phyloP scores from a whole-genome alignment of 345 rosid genomes.

The Odontarrhena argentea region DNA sequence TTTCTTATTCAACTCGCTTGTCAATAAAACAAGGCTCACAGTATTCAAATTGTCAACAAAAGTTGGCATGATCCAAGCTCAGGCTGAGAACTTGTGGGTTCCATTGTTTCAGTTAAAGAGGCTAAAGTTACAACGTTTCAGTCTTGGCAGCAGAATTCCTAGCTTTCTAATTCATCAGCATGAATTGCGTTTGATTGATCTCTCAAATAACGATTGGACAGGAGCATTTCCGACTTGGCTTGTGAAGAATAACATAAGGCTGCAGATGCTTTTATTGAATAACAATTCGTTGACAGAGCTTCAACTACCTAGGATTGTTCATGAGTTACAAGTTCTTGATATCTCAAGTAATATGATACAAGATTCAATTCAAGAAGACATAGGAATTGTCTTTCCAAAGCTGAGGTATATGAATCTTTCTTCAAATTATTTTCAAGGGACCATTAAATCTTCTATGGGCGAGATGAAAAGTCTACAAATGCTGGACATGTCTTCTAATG shows the following conservation, averaged over 20 bases:
- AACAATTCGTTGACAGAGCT: background rate
- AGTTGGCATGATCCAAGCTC: slow-evolving; percentile 23
- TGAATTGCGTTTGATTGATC: slow-evolving; percentile 30
- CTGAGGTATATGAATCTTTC: slow-evolving; percentile 20
- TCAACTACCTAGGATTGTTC: slow-evolving; percentile 26
- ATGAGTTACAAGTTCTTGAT: slow-evolving; percentile 31
- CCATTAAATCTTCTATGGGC: slow-evolving; percentile 33
- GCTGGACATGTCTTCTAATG: slow-evolving; percentile 36
- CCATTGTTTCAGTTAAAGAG: slow-evolving; percentile 34
- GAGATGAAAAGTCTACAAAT: slow-evolving; percentile 23
- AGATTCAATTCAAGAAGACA: slow-evolving; percentile 24
- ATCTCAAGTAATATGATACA: slow-evolving; percentile 25
- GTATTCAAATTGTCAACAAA: slow-evolving; percentile 27
- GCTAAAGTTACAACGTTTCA: slow-evolving; percentile 17
- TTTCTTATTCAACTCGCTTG: slow-evolving; percentile 34
- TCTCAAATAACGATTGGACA: slow-evolving; percentile 22
- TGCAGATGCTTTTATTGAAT: background rate
- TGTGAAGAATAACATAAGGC: slow-evolving; percentile 27
- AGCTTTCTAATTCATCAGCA: slow-evolving; percentile 26
- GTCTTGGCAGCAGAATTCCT: slow-evolving; percentile 14
- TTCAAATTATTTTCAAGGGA: slow-evolving; percentile 27
- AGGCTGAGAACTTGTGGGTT: slow-evolving; percentile 24
- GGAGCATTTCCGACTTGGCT: slow-evolving; percentile 38
- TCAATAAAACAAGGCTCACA: slow-evolving; percentile 31
- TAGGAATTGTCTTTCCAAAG: slow-evolving; percentile 32